Conservation (phyloP, 2,329 filamentous ascomycete genomes). For the Colletotrichum agaves region DNA sequence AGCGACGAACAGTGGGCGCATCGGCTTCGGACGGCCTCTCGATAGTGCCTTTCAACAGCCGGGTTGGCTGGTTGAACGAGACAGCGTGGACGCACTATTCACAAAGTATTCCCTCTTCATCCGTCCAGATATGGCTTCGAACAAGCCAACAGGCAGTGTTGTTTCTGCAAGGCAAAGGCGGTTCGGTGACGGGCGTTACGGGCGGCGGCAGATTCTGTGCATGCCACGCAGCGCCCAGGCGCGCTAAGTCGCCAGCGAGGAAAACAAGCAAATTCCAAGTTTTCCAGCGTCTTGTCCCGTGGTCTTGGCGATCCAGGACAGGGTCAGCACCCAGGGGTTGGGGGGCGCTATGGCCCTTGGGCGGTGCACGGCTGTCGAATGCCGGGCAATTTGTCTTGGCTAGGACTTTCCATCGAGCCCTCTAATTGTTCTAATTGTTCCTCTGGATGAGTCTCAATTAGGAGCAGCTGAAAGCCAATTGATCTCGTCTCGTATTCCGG, state of each 20-base stretch:
- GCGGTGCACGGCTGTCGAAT: constrained; percentile 11
- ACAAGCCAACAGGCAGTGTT: background rate
- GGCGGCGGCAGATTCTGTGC: background rate
- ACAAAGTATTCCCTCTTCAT: too few species aligned
- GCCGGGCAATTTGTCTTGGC: constrained; percentile 13
- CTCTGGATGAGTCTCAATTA: background rate
- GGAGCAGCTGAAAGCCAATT: background rate
- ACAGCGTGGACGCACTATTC: background rate
- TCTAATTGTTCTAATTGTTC: background rate
- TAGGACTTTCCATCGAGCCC: background rate
- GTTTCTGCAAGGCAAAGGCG: too few species aligned
- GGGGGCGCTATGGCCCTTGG: background rate
- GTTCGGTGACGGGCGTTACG: background rate
- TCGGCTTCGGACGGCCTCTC: constrained; percentile 13
- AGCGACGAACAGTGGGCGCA: constrained; percentile 15
- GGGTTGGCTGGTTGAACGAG: background rate
- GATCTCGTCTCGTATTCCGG: constrained; percentile 17
- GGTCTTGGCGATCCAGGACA: constrained; percentile 37
- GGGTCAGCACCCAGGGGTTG: constrained; percentile 7
- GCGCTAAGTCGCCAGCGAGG: constrained; percentile 32
- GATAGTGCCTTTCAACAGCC: background rate
- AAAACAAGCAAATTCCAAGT: constrained; percentile 38
- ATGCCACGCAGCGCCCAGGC: constrained; percentile 29
- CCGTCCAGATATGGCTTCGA: too few species aligned
- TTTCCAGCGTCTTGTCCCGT: constrained; percentile 36